phyloP scores from a whole-genome alignment of 148 eudicot genomes.

The Salicornia ramosissima region DNA sequence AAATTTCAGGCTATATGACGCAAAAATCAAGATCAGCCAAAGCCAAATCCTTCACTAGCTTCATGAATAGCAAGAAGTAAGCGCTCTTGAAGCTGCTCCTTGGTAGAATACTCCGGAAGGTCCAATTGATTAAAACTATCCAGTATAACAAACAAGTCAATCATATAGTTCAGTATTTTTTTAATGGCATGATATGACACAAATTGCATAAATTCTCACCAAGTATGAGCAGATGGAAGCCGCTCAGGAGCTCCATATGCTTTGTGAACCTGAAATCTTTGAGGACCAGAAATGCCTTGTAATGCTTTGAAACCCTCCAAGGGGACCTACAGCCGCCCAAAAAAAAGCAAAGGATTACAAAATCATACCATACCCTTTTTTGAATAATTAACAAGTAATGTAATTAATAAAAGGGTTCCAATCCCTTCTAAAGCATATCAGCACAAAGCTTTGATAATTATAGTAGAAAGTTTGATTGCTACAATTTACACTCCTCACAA shows the following conservation, averaged over 20 bases:
- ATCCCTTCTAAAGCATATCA: not conserved
- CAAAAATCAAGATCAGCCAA: constrained; percentile 51
- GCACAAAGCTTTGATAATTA: not conserved
- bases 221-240: constrained; percentile 97
- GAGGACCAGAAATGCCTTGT: constrained; percentile 99
- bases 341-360: not conserved
- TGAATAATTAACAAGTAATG: not conserved
- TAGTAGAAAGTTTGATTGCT: no score
- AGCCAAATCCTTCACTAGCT: constrained; percentile 99
- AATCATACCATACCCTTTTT: not conserved
- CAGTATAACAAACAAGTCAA: constrained; percentile 6
- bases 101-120: constrained; percentile 92
- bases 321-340: constrained; percentile 64
- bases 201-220: constrained; percentile 42
- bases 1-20: constrained; percentile 1
- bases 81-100: constrained; percentile 92
- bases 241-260: constrained; percentile 98
- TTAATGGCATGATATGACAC: not conserved
- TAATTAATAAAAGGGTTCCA: not conserved
- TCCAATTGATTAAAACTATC: constrained; percentile 90
- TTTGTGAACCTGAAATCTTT: constrained; percentile 92
- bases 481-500: no score
- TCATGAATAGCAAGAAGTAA: constrained; percentile 96
- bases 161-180: not conserved
- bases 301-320: constrained; percentile 93